A percentile compares a stretch with the other conserved stretches of the same genome.
phyloP scores from a whole-genome alignment of 352 stramenopile species.

The Phytophthora sp. region DNA sequence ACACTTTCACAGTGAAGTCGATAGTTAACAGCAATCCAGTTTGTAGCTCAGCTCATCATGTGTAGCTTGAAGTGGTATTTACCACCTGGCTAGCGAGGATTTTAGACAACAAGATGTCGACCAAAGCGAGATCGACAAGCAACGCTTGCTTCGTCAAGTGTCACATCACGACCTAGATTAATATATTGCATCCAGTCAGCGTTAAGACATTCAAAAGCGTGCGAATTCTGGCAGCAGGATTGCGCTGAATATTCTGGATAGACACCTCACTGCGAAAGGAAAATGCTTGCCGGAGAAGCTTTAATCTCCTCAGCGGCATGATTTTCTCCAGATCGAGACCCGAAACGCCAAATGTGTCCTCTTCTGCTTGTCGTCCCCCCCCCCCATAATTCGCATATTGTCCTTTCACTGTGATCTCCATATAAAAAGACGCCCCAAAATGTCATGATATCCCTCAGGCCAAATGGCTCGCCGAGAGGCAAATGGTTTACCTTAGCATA shows the following conservation, averaged over 20 bases:
- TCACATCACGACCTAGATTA: conserved; percentile 25
- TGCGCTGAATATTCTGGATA: not conserved
- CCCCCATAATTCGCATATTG: conserved; percentile 39
- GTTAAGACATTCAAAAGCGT: conserved; percentile 37
- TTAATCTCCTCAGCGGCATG: conserved; percentile 35
- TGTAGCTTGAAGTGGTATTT: conserved; percentile 49
- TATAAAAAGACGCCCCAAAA: not conserved
- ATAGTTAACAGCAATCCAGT: conserved; percentile 35
- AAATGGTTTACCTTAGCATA: not conserved
- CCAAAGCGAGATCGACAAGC: conserved; percentile 30
- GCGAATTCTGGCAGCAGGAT: conserved; percentile 23
- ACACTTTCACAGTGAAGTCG: conserved; percentile 31
- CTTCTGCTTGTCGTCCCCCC: conserved; percentile 28
- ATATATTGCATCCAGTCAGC: conserved; percentile 23
- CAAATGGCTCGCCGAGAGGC: not conserved
- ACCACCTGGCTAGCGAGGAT: conserved; percentile 33
- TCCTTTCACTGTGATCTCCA: conserved; percentile 4
- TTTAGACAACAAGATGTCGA: conserved; percentile 36
- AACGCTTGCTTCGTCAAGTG: conserved; percentile 37
- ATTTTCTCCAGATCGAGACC: conserved; percentile 12
- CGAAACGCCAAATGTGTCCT: conserved; percentile 17
- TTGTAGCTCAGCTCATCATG: conserved; percentile 36
- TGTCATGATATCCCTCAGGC: not conserved
- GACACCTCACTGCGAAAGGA: conserved; percentile 8
- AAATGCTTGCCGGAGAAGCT: conserved; percentile 21